Evolutionary conservation across 257 asterid genomes (phyloP).

Genomic region (Avicennia marina): DNA sequence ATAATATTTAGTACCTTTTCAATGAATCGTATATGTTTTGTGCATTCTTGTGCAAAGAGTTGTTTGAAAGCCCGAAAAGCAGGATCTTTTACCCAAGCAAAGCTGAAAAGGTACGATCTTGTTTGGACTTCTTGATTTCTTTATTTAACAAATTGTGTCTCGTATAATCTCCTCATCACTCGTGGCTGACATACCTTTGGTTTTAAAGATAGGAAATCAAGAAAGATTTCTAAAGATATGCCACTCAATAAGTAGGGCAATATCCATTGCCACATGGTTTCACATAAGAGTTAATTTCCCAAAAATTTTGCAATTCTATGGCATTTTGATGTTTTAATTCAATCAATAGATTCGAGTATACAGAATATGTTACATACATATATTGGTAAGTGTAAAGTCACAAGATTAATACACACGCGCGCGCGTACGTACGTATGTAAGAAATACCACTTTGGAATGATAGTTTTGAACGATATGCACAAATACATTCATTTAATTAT

Average conservation of each 20-base stretch:
- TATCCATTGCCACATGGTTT: background rate
- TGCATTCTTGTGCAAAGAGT: constrained; percentile 18
- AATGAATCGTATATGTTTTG: constrained; percentile 10
- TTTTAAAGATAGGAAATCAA: constrained; percentile 9
- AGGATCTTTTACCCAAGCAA: constrained; percentile 10
- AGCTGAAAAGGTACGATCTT: constrained; percentile 26
- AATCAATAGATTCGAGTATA: no score
- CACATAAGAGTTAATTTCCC: no score
- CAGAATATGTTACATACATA: no score
- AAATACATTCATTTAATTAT: no score
- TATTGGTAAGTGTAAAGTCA: no score
- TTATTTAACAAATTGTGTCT: background rate
- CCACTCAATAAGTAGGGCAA: background rate
- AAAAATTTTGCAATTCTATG: no score
- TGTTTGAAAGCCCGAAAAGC: constrained; percentile 15
- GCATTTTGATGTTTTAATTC: no score
- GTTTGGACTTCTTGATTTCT: constrained; percentile 3
- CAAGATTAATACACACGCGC: no score
- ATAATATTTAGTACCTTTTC: background rate
- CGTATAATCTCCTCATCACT: background rate
- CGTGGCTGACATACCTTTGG: constrained; percentile 10
- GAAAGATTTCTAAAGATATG: constrained; percentile 19
- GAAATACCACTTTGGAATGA: no score
- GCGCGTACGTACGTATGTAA: no score
- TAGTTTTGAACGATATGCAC: no score